Percentiles rank a stretch among this genome's conserved stretches.
Evolutionary conservation across 352 stramenopile species (phyloP).

Genomic region (Globisporangium rhizosaccharum): DNA sequence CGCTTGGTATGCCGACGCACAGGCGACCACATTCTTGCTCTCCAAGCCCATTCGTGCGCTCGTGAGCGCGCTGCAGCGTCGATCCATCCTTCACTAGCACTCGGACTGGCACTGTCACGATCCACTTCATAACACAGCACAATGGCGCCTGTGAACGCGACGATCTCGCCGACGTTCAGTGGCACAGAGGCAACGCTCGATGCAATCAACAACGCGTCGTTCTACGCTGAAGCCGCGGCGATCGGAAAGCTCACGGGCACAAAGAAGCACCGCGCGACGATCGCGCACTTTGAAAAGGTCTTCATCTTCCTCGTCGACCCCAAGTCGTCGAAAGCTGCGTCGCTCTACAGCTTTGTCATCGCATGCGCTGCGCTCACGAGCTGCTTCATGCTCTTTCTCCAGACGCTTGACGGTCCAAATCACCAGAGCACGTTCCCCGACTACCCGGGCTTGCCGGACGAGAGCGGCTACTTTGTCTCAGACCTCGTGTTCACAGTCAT

Average conservation of each 20-base stretch:
- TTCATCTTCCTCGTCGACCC: conserved; percentile 75
- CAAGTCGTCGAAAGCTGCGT: conserved; percentile 51
- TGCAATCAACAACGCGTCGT: conserved; percentile 39
- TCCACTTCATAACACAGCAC: background rate
- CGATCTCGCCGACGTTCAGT: conserved; percentile 64
- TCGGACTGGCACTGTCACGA: too few species aligned
- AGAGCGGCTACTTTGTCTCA: conserved; percentile 47
- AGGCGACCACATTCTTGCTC: too few species aligned
- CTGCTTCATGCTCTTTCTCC: conserved; percentile 70
- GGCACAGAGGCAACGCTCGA: conserved; percentile 44
- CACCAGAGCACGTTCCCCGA: conserved; percentile 55
- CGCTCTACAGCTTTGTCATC: conserved; percentile 75
- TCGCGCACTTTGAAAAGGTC: conserved; percentile 51
- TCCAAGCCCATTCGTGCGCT: too few species aligned
- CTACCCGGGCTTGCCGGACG: conserved; percentile 49
- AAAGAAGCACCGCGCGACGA: conserved; percentile 27
- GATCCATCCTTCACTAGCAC: too few species aligned
- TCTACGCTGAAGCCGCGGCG: conserved; percentile 42
- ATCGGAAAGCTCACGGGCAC: conserved; percentile 20
- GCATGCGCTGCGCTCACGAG: conserved; percentile 54
- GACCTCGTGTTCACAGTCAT: conserved; percentile 69
- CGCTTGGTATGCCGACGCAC: too few species aligned
- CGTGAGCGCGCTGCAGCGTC: too few species aligned
- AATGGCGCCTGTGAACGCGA: conserved; percentile 18
- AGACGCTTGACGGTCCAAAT: conserved; percentile 73